phyloP scores from a whole-genome alignment of 345 rosid genomes.

The Clarkia xantiana region DNA sequence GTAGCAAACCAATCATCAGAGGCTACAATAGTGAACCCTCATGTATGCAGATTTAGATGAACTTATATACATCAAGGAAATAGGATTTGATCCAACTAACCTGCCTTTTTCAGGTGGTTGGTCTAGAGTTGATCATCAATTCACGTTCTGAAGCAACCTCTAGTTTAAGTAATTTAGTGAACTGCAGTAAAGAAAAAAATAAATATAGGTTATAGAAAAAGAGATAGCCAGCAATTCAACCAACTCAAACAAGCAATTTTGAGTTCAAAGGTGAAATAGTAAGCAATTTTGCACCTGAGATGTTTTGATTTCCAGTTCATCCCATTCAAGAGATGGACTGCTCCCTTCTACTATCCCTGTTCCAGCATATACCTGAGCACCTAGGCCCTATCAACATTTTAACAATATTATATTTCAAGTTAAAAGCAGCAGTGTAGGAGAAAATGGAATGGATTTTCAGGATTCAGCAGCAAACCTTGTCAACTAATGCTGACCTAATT shows the following conservation, averaged over 20 bases:
- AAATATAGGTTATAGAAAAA: not conserved
- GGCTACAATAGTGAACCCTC: too few species aligned
- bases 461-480: conserved; percentile 30
- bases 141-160: conserved; percentile 38
- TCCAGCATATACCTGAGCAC: conserved; percentile 75
- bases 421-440: too few species aligned
- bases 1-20: too few species aligned
- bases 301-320: conserved; percentile 77
- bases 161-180: conserved; percentile 58
- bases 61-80: too few species aligned
- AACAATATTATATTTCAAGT: too few species aligned
- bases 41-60: too few species aligned
- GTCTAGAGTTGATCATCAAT: conserved; percentile 4
- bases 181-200: conserved; percentile 26
- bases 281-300: conserved; percentile 41
- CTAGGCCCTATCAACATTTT: conserved; percentile 32
- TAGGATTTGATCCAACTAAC: too few species aligned
- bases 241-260: not conserved
- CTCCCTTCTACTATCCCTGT: conserved; percentile 85
- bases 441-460: too few species aligned
- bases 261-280: not conserved
- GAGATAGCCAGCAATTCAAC: not conserved
- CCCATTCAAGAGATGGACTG: conserved; percentile 65
- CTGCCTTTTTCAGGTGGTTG: too few species aligned
- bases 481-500: conserved; percentile 74